Conservation (phyloP, 768 basidiomycete species). For the Pleurotus cornucopiae region DNA sequence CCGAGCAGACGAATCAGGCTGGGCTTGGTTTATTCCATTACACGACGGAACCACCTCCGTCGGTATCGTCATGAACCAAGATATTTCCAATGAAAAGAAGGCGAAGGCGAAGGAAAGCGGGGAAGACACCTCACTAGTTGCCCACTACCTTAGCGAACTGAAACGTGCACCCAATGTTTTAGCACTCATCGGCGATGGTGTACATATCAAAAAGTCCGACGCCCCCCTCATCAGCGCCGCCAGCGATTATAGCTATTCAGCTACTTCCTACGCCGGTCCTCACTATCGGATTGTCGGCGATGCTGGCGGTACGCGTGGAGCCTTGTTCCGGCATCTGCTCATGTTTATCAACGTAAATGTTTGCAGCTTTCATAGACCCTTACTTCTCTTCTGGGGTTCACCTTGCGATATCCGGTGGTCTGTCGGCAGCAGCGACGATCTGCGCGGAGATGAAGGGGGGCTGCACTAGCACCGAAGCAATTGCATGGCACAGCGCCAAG, state of each 20-base stretch:
- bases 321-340: too few species aligned
- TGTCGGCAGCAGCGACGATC: slow-evolving; percentile 27
- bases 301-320: slow-evolving; percentile 10
- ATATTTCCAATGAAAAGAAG: slow-evolving; percentile 35
- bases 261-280: slow-evolving; percentile 14
- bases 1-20: slow-evolving; percentile 58
- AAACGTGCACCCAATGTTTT: slow-evolving; percentile 21
- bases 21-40: slow-evolving; percentile 73
- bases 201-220: slow-evolving; percentile 5
- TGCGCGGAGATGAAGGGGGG: slow-evolving; percentile 21
- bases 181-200: slow-evolving; percentile 17
- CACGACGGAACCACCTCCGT: slow-evolving; percentile 60
- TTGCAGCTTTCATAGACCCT: slow-evolving; percentile 26
- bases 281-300: slow-evolving; percentile 19
- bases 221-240: slow-evolving; percentile 9
- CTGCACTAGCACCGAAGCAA: slow-evolving; percentile 17
- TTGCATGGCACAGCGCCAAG: slow-evolving; percentile 21
- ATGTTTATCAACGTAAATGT: neutral
- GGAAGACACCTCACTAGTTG: slow-evolving; percentile 9
- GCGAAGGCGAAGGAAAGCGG: slow-evolving; percentile 3
- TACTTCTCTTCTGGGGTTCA: slow-evolving; percentile 34
- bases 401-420: slow-evolving; percentile 26
- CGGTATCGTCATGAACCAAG: slow-evolving; percentile 60
- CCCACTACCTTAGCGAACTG: slow-evolving; percentile 23
- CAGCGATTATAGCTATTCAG: slow-evolving; percentile 16